These are phyloP conservation scores for Amanita muscaria DNA, from an alignment of 768 basidiomycete species.

Conservation along the genomic window DNA sequence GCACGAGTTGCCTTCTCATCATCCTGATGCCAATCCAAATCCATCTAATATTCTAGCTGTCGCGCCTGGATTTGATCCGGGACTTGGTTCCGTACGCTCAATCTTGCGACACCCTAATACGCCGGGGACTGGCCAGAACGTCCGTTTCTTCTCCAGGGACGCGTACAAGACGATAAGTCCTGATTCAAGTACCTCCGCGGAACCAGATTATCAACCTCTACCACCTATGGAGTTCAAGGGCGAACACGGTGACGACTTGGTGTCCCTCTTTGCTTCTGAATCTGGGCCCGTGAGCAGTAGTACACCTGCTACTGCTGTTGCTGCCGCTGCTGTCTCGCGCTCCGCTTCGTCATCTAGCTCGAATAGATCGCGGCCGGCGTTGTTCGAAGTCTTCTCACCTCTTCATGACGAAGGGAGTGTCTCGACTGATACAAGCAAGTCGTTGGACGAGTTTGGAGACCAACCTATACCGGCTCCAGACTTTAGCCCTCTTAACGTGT, in stretches of 20 bases:
- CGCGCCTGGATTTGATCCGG: conserved; percentile 15
- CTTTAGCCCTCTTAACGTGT: conserved; percentile 47
- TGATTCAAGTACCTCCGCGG: conserved; percentile 49
- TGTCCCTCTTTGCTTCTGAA: conserved; percentile 22
- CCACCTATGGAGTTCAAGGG: conserved; percentile 1
- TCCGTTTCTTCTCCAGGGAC: conserved; percentile 68
- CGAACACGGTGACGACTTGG: conserved; percentile 13
- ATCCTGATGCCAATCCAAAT: background rate
- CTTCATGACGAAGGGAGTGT: conserved; percentile 18
- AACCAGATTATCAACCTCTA: conserved; percentile 28
- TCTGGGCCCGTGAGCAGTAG: conserved; percentile 18
- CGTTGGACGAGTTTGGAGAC: conserved; percentile 25
- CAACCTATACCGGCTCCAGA: conserved; percentile 32
- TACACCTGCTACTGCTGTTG: conserved; percentile 21
- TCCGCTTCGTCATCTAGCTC: conserved; percentile 26
- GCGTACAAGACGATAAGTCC: conserved; percentile 58
- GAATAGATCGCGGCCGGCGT: conserved; percentile 33
- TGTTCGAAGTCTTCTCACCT: conserved; percentile 46
- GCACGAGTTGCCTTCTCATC: background rate
- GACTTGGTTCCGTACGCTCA: conserved; percentile 53
- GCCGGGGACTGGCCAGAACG: conserved; percentile 71
- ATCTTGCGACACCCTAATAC: conserved; percentile 66
- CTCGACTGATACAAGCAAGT: conserved; percentile 12
- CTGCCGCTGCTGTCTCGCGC: conserved; percentile 22
- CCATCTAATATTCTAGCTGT: conserved; percentile 2